Evolutionary conservation across 2,329 filamentous ascomycete species (phyloP).

Genomic region (Fusarium sp.): DNA sequence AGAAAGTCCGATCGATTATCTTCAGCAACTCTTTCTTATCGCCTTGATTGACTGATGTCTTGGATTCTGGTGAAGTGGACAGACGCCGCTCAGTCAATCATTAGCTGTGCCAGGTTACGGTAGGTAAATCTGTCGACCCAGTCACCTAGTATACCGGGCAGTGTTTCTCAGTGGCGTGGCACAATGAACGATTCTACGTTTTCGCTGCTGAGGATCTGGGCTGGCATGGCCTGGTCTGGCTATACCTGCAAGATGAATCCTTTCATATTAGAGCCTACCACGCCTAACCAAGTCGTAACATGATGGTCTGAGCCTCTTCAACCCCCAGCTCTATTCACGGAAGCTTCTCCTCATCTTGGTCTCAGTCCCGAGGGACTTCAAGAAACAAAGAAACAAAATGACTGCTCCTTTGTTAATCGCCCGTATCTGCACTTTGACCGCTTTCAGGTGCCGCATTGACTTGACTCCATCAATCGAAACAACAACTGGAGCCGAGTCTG

Average conservation of each 20-base stretch:
- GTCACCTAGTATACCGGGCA: neutral
- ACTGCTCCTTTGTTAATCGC: conserved; percentile 21
- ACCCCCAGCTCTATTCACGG: neutral
- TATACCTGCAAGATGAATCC: neutral
- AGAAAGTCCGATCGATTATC: conserved; percentile 2
- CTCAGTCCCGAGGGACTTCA: neutral
- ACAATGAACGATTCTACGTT: conserved; percentile 4
- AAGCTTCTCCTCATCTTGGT: neutral
- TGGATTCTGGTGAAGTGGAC: neutral
- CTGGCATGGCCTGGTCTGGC: neutral
- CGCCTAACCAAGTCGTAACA: neutral
- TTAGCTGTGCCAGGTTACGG: neutral
- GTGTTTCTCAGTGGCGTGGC: conserved; percentile 1
- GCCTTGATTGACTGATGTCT: neutral
- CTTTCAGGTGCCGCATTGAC: conserved; percentile 33
- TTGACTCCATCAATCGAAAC: conserved; percentile 38
- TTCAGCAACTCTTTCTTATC: neutral
- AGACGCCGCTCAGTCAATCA: neutral
- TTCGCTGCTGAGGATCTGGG: neutral
- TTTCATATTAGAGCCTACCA: neutral
- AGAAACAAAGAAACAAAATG: conserved; percentile 26
- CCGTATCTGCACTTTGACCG: conserved; percentile 32
- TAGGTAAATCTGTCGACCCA: neutral
- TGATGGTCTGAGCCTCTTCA: neutral
- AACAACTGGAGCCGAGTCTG: conserved; percentile 24